A percentile compares a stretch with the other conserved stretches of the same genome.
These are phyloP conservation scores for Fonsecaea pugnacius DNA, from an alignment of 2,329 filamentous ascomycete species.

Conservation along the genomic window DNA sequence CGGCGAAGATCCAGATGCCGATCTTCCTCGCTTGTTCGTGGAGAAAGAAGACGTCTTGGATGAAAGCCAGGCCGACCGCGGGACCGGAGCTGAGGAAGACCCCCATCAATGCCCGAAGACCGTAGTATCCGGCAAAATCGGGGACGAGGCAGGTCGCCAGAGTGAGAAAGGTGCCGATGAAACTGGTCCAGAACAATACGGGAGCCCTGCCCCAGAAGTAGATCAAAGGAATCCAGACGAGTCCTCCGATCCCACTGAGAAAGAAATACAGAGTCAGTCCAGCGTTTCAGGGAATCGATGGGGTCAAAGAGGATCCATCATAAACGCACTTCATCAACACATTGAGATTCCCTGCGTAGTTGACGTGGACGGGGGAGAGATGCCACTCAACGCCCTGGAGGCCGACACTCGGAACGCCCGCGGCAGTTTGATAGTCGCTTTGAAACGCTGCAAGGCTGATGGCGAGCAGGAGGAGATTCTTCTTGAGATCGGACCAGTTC, in stretches of 20 bases:
- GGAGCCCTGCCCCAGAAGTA: slow-evolving; percentile 51
- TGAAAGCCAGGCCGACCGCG: slow-evolving; percentile 48
- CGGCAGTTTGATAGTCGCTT: slow-evolving; percentile 47
- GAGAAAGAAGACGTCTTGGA: slow-evolving; percentile 49
- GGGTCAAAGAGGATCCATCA: neutral
- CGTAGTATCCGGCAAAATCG: slow-evolving; percentile 46
- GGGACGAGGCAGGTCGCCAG: slow-evolving; percentile 44
- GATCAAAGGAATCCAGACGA: slow-evolving; percentile 45
- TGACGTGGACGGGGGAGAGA: slow-evolving; percentile 44
- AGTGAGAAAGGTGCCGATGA: slow-evolving; percentile 43
- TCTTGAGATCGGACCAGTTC: slow-evolving; percentile 48
- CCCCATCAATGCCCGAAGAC: slow-evolving; percentile 49
- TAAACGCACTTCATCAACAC: slow-evolving; percentile 44
- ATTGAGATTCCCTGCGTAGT: slow-evolving; percentile 47
- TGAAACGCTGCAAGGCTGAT: slow-evolving; percentile 45
- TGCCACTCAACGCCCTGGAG: slow-evolving; percentile 45
- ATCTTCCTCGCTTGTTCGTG: slow-evolving; percentile 47
- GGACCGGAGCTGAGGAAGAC: slow-evolving; percentile 49
- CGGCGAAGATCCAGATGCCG: slow-evolving; percentile 44
- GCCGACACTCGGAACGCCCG: slow-evolving; percentile 45
- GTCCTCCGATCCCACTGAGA: slow-evolving; percentile 43
- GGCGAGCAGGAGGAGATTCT: slow-evolving; percentile 13
- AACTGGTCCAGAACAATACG: slow-evolving; percentile 45
- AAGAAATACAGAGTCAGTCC: neutral
- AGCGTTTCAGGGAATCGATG: neutral